Percentiles rank a stretch among this genome's conserved stretches.
Conservation (phyloP, 257 asterid species). For the Rhazya stricta region DNA sequence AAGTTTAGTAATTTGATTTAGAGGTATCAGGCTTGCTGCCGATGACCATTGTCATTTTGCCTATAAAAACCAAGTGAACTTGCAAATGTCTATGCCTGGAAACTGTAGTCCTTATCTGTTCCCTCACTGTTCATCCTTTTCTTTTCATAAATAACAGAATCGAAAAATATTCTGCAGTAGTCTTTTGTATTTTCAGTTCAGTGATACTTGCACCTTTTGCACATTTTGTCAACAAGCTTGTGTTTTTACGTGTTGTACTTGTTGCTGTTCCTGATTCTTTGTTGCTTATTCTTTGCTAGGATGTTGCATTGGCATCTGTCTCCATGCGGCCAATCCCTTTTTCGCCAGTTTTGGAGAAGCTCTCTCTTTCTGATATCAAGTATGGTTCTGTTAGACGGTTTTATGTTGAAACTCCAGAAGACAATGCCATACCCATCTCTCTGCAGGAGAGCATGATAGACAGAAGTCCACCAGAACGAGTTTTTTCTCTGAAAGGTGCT, state of each 20-base stretch:
- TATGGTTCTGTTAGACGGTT: slow-evolving; percentile 81
- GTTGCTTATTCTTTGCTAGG: slow-evolving; percentile 41
- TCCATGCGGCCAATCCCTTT: slow-evolving; percentile 95
- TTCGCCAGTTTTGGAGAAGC: slow-evolving; percentile 78
- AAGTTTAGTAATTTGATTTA: neutral
- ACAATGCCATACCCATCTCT: slow-evolving; percentile 72
- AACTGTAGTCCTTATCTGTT: neutral
- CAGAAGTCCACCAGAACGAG: slow-evolving; percentile 63
- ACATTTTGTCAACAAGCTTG: neutral
- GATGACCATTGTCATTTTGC: neutral
- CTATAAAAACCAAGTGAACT: neutral
- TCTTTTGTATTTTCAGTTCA: neutral
- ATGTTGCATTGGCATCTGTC: slow-evolving; percentile 91
- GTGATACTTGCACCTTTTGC: neutral
- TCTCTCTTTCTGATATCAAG: slow-evolving; percentile 65
- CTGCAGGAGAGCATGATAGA: slow-evolving; percentile 70
- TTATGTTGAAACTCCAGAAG: slow-evolving; percentile 70
- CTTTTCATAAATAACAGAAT: neutral
- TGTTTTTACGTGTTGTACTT: neutral
- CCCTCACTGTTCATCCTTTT: neutral
- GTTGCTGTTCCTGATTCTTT: slow-evolving; percentile 13
- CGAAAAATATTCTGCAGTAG: neutral
- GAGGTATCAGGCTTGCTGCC: neutral
- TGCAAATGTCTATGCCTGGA: neutral
- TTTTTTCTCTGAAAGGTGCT: slow-evolving; percentile 74